phyloP scores from a whole-genome alignment of 257 asterid species.

The Solanum sparsipilum region DNA sequence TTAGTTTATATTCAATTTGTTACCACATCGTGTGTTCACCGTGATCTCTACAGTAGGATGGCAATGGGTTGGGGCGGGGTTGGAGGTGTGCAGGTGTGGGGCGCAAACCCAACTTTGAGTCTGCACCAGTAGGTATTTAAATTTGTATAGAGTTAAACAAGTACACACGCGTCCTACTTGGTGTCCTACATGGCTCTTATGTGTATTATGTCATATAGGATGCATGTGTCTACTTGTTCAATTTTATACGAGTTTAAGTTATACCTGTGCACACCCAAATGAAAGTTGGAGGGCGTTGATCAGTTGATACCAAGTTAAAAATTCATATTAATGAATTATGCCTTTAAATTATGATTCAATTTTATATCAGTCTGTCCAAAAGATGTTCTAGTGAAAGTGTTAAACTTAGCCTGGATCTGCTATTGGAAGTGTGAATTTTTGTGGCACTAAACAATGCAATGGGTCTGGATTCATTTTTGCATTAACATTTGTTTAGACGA shows the following conservation, averaged over 20 bases:
- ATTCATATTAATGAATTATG: neutral
- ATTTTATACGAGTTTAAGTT: neutral
- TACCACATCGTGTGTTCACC: neutral
- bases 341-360: neutral
- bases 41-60: neutral
- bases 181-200: no score
- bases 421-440: rapidly evolving
- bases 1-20: neutral
- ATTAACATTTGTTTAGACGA: neutral
- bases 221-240: neutral
- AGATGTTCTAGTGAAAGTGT: rapidly evolving
- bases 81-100: neutral
- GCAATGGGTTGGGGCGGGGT: neutral
- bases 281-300: no score
- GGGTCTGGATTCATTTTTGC: neutral
- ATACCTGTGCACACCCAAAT: neutral
- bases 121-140: neutral
- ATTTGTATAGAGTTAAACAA: neutral
- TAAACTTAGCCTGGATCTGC: neutral
- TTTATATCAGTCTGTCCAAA: neutral
- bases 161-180: neutral
- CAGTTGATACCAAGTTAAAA: no score
- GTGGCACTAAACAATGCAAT: neutral
- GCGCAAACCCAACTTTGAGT: neutral
- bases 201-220: rapidly evolving